Evolutionary conservation across 2,329 filamentous ascomycete genomes (phyloP).

Genomic region (Geosmithia flava): DNA sequence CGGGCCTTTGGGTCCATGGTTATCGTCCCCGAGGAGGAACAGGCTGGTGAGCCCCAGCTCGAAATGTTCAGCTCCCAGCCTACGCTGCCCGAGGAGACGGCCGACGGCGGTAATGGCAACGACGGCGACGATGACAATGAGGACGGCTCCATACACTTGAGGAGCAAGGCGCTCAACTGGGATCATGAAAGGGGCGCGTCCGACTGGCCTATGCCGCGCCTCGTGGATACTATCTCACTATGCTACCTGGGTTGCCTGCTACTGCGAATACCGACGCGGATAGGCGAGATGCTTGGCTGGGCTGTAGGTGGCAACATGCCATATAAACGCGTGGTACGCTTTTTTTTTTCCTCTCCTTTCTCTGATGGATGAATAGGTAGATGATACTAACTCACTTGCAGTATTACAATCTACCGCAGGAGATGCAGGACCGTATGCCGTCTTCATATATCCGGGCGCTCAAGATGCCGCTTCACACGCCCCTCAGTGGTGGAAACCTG

Average conservation of each 20-base stretch:
- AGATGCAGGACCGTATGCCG: slow-evolving; percentile 55
- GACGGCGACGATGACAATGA: slow-evolving; percentile 1
- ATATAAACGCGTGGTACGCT: slow-evolving; percentile 55
- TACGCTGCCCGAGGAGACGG: background rate
- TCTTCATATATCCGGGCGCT: slow-evolving; percentile 46
- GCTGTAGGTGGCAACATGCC: slow-evolving; percentile 54
- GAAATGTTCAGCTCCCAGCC: slow-evolving; percentile 26
- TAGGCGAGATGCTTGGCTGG: slow-evolving; percentile 63
- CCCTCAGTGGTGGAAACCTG: slow-evolving; percentile 42
- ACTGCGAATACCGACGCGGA: slow-evolving; percentile 61
- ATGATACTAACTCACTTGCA: slow-evolving; percentile 9
- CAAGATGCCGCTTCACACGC: slow-evolving; percentile 30
- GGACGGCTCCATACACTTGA: background rate
- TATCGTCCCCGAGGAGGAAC: slow-evolving; percentile 10
- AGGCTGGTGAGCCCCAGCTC: slow-evolving; percentile 2
- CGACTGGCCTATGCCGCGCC: slow-evolving; percentile 46
- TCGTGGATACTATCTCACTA: slow-evolving; percentile 64
- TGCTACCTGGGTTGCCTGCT: slow-evolving; percentile 72
- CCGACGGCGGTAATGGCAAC: slow-evolving; percentile 1
- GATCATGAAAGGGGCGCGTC: slow-evolving; percentile 24
- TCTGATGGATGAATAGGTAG: background rate
- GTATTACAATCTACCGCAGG: slow-evolving; percentile 45
- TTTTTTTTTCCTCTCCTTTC: background rate
- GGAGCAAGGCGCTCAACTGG: slow-evolving; percentile 1
- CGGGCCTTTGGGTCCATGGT: slow-evolving; percentile 28